phyloP scores from a whole-genome alignment of 805 yeast genomes.

The Huiozyma naganishii region DNA sequence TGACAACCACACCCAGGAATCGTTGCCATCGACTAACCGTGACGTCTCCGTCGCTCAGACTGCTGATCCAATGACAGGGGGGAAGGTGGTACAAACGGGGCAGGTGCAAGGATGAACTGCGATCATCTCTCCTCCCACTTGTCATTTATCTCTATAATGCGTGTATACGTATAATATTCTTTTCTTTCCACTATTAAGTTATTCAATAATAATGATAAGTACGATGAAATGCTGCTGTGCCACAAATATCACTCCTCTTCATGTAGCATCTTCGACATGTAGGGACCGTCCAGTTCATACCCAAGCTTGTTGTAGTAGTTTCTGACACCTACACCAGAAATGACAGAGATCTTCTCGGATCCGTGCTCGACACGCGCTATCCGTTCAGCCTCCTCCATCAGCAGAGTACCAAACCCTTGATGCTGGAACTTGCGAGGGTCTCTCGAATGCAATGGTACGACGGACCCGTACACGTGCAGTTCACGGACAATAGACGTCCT shows the following conservation, averaged over 20 bases:
- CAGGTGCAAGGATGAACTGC: background rate
- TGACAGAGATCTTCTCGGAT: slow-evolving; percentile 80
- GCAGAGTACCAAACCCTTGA: slow-evolving; percentile 94
- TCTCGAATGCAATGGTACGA: slow-evolving; percentile 89
- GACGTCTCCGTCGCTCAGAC: background rate
- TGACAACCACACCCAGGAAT: background rate
- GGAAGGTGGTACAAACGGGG: background rate
- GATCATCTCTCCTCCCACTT: too few species aligned
- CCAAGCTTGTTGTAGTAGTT: slow-evolving; percentile 91
- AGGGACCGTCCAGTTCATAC: slow-evolving; percentile 88
- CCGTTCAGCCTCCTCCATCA: slow-evolving; percentile 97
- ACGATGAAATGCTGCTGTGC: too few species aligned
- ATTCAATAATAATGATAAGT: too few species aligned
- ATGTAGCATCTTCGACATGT: slow-evolving; percentile 62
- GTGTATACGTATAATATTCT: background rate
- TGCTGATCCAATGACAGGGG: background rate
- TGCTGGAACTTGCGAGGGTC: slow-evolving; percentile 98
- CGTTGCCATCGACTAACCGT: too few species aligned
- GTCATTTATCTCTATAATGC: background rate
- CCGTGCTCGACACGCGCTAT: slow-evolving; percentile 95
- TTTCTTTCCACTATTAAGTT: background rate
- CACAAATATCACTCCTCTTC: too few species aligned
- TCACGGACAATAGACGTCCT: slow-evolving; percentile 94
- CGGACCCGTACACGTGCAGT: slow-evolving; percentile 93
- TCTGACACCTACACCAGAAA: slow-evolving; percentile 95